Evolutionary conservation across 2,329 filamentous ascomycete genomes (phyloP).

Genomic region (Paracorniculantispora psalliotae): DNA sequence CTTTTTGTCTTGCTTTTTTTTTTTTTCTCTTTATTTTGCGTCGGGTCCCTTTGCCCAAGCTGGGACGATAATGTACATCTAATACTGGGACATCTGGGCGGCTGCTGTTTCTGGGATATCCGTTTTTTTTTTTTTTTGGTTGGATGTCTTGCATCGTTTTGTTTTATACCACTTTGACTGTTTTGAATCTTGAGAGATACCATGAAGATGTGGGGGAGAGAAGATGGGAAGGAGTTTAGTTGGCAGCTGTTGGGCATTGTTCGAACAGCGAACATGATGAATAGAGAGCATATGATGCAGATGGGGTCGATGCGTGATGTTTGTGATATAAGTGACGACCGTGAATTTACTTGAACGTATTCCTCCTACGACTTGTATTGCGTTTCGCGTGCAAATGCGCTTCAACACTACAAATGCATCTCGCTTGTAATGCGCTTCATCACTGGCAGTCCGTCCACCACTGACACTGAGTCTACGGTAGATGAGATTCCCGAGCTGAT

Average conservation of each 20-base stretch:
- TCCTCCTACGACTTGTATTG: no score
- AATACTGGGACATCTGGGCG: slow-evolving; percentile 13
- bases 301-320: no score
- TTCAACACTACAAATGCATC: no score
- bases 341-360: no score
- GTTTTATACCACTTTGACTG: slow-evolving; percentile 3
- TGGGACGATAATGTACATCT: slow-evolving; percentile 18
- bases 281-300: not conserved
- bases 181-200: not conserved
- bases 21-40: not conserved
- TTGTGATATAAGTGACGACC: no score
- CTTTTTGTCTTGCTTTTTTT: not conserved
- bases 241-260: not conserved
- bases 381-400: no score
- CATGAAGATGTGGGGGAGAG: not conserved
- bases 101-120: not conserved
- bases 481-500: no score
- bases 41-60: not conserved
- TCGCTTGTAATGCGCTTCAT: no score
- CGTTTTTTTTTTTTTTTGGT: not conserved
- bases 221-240: not conserved
- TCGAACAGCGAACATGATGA: not conserved
- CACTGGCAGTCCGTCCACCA: no score
- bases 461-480: no score
- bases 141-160: not conserved